Percentiles rank a stretch among this genome's conserved stretches.
Evolutionary conservation across 305 asterid genomes (phyloP).

Genomic region (Solanum aculeatissimum): DNA sequence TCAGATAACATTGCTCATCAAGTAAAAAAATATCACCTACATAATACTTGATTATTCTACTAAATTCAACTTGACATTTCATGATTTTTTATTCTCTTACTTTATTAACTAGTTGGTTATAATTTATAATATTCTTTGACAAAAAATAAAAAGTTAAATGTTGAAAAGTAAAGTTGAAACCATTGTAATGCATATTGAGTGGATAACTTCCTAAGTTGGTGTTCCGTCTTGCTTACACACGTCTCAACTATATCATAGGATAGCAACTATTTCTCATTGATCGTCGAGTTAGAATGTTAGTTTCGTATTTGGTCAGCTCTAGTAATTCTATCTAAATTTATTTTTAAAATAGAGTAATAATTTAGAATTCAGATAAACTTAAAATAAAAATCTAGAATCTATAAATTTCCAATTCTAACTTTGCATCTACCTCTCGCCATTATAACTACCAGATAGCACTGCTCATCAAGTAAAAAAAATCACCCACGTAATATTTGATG

Average conservation of each 20-base stretch:
- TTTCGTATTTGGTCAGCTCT: fast-evolving
- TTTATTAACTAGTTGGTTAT: not conserved
- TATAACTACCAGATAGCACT: not conserved
- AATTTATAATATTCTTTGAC: not conserved
- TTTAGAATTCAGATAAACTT: not conserved
- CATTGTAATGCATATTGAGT: no score
- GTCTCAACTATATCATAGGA: not conserved
- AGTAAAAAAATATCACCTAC: not conserved
- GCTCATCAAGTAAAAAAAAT: not conserved
- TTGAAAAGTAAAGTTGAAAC: no score
- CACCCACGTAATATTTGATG: not conserved
- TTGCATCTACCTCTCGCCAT: fast-evolving
- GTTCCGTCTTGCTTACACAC: fast-evolving
- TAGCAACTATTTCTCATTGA: not conserved
- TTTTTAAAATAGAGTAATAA: not conserved
- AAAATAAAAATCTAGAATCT: not conserved
- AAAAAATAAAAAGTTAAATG: no score
- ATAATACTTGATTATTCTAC: fast-evolving
- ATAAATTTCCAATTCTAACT: fast-evolving
- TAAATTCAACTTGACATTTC: not conserved
- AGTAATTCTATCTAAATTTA: not conserved
- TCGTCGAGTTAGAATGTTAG: not conserved
- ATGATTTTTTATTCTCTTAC: not conserved
- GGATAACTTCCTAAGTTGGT: no score
- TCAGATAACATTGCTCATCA: not conserved